Base-by-base conservation (phyloP, 2,329 filamentous ascomycete species). In the Penicillium occitanis region DNA sequence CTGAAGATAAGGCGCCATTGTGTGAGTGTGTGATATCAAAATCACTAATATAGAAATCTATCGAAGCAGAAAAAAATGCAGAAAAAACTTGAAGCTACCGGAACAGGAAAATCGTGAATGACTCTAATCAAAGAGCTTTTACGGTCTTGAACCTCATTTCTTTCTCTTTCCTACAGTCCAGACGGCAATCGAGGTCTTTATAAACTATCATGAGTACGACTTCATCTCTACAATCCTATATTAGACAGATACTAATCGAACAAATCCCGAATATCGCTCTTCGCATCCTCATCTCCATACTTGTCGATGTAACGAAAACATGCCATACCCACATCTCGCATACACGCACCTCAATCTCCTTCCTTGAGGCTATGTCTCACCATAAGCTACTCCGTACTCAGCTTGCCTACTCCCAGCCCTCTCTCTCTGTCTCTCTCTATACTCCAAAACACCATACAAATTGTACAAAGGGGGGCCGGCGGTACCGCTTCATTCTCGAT, bases 71-170 rank as follows among this genome's bases (percentile, higher is more conserved):
- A 37, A 8, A 22, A 37, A 51, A 51, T 25, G 25, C 28, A 55
- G 28, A 35, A 55, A 28, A 28, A 55, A 55, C 30, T 19, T 35
- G 51, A 55, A 55, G 51, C 51, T 55, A 55, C 51, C 51, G 30
- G 19, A 37, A 37, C 37, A 17, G 10, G 51, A 37, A 55, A 37
- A 55, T 37, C 30, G 5, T 55, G n/a, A 19, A 55, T 17, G 7
- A 55, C 51, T 55, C 51, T 55, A 30, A 55, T 55, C 51, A 35
- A 55, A 55, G 51, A 55, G 51, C 30, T 5, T 13, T 55, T 55
- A 55, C n/a, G 17, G 51, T 37, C 30, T 13, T 55, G 51, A 35
- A 22, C 30, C 50, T 30, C 28, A 10, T 33, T 30, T 33, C 50
- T 33, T 30, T 53, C 48, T 55, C 14, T 33, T 55, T 55, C n/a